A percentile compares a stretch with the other conserved stretches of the same genome.
Conservation (phyloP, 495 filamentous ascomycete genomes). For the Lophium mytilinum region DNA sequence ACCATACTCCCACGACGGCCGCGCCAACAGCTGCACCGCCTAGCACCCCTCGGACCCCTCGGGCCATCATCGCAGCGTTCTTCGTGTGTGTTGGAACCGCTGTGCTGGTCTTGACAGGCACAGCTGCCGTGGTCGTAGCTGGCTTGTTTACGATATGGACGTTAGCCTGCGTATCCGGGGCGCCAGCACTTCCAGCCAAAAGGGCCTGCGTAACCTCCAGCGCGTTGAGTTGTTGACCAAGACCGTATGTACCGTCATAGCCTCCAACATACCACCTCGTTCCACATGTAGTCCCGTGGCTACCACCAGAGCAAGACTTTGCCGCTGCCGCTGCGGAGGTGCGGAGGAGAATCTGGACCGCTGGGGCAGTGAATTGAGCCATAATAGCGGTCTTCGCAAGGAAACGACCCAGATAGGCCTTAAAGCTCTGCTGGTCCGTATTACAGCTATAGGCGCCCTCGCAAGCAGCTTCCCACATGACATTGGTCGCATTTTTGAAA, state of each 20-base stretch:
- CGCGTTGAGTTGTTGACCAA: slow-evolving; percentile 63
- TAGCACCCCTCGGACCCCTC: no score
- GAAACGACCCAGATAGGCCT: slow-evolving; percentile 41
- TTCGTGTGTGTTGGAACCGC: no score
- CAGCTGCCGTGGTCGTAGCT: not conserved
- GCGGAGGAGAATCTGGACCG: slow-evolving; percentile 27
- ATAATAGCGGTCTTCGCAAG: slow-evolving; percentile 35
- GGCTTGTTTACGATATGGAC: not conserved
- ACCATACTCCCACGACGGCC: no score
- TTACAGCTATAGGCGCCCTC: slow-evolving; percentile 35
- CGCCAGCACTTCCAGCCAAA: slow-evolving; percentile 13
- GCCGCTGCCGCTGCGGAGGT: slow-evolving; percentile 36
- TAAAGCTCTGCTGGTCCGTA: slow-evolving; percentile 38
- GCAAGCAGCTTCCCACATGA: slow-evolving; percentile 39
- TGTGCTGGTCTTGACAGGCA: not conserved
- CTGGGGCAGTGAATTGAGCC: slow-evolving; percentile 33
- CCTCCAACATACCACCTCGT: slow-evolving; percentile 34
- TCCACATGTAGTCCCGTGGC: slow-evolving; percentile 25
- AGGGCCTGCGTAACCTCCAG: slow-evolving; percentile 61
- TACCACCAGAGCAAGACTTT: slow-evolving; percentile 33
- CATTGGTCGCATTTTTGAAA: slow-evolving; percentile 30
- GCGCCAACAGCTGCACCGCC: no score
- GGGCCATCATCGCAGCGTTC: no score
- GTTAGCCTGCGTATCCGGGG: slow-evolving; percentile 3
- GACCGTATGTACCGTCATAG: slow-evolving; percentile 35